Conservation (phyloP, 2,329 filamentous ascomycete genomes). For the Botryotinia globosa region DNA sequence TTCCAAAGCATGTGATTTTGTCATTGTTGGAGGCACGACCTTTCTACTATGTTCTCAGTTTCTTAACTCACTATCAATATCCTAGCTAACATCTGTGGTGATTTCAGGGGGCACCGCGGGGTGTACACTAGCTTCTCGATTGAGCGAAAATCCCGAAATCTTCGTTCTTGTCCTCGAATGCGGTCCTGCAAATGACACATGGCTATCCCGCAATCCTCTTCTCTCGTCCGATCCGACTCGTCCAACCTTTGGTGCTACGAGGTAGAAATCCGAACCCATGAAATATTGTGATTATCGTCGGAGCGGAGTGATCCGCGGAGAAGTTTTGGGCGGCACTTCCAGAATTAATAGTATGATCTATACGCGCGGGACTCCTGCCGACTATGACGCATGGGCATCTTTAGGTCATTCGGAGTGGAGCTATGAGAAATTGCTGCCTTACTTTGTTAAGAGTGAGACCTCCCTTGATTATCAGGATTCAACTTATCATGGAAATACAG, state of each 20-base stretch:
- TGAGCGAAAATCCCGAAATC: constrained; percentile 41
- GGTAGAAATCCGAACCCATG: constrained; percentile 18
- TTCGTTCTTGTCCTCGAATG: constrained; percentile 43
- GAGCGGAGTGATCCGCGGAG: not conserved
- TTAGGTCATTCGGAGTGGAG: constrained; percentile 47
- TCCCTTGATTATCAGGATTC: not conserved
- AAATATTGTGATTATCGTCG: constrained; percentile 12
- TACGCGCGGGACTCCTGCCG: constrained; percentile 40
- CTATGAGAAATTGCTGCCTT: constrained; percentile 44
- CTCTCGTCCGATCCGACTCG: not conserved
- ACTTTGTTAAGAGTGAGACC: constrained; percentile 41
- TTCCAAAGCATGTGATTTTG: not conserved
- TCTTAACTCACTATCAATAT: accelerated
- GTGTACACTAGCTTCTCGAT: constrained; percentile 42
- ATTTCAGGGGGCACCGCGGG: constrained; percentile 44
- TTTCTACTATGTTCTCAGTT: not conserved
- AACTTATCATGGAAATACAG: not conserved
- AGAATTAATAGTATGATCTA: constrained; percentile 44
- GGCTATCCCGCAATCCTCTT: constrained; percentile 4
- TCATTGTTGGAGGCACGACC: not conserved
- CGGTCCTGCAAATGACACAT: constrained; percentile 28
- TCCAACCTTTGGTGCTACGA: not conserved
- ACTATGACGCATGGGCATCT: constrained; percentile 46
- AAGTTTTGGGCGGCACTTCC: constrained; percentile 41
- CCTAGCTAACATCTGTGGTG: not conserved